Evolutionary conservation across 768 basidiomycete species (phyloP), one percentile per base, ranked within the genome.

Genomic region (Suillus subalutaceus): DNA sequence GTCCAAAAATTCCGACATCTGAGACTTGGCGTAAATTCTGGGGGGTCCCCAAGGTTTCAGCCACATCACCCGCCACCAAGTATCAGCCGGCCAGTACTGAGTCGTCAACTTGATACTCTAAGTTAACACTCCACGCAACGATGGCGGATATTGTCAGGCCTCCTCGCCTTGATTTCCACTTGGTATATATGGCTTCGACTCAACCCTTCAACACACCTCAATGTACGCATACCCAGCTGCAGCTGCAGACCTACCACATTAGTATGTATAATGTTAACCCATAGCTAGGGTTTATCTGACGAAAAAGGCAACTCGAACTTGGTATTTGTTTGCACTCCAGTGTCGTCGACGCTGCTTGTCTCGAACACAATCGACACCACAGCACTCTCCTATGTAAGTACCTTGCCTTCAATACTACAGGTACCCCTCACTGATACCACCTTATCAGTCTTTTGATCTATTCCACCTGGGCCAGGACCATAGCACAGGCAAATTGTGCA

Each of bases 391-490:
- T 50, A 50, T 50, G 48, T 50, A 50, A 50, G 48, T 50, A 23
- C 48, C 35, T 50, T 50, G 4, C 48, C 48, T 50, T 50, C 48
- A 50, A 50, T 23, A 50, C 48, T 50, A 4, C 48, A 50, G 37
- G 48, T 50, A 50, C 48, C 6, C 26, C 48, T 50, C 12, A 13
- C 48, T 50, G 48, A 50, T 26, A 50, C 8, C 23, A 50, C 48
- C 48, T 50, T 23, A 50, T 50, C 48, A 50, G 48, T 6, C 48
- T 50, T 50, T 50, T 50, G 48, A 50, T 50, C 48, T 50, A 50
- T 50, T 26, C 48, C 48, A 50, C 48, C 48, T 50, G 48, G 48
- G n/a, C 48, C 48, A 50, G 48, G 48, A 50, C 48, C 48, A 50
- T 50, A 50, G 48, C 48, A 50, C 48, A 50, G n/a, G 48, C 48